These are phyloP conservation scores for Mucor piriformis DNA, from an alignment of 371 early-diverging fungal genomes.

Conservation along the genomic window DNA sequence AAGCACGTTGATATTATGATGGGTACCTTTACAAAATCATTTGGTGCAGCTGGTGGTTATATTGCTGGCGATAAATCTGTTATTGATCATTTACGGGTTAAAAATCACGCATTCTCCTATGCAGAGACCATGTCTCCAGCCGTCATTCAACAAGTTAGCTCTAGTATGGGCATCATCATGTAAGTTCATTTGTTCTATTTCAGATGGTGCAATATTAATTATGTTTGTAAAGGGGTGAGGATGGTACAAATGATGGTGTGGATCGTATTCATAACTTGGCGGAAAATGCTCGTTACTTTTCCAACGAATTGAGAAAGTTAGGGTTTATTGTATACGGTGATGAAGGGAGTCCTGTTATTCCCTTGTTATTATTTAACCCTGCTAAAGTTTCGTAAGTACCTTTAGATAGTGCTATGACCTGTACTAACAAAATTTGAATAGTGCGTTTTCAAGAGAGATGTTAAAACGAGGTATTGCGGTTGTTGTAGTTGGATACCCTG, in stretches of 20 bases:
- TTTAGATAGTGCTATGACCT: too few relatives aligned
- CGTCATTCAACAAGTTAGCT: conserved; percentile 90
- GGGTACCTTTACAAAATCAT: conserved; percentile 99
- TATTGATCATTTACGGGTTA: conserved; percentile 85
- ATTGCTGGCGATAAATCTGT: conserved; percentile 81
- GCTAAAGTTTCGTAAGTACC: conserved; percentile 84
- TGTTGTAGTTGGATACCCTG: conserved; percentile 99
- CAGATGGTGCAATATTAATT: too few relatives aligned
- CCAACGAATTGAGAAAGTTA: conserved; percentile 77
- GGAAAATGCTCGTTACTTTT: conserved; percentile 90
- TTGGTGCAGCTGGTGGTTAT: conserved; percentile 99
- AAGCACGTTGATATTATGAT: conserved; percentile 95
- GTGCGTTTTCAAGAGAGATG: conserved; percentile 94
- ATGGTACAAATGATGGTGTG: conserved; percentile 83
- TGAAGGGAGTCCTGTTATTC: conserved; percentile 95
- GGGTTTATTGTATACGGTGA: conserved; percentile 98
- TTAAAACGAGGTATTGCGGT: conserved; percentile 93
- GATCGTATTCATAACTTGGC: conserved; percentile 83
- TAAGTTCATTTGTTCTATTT: conserved; percentile 11
- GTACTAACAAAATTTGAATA: not conserved
- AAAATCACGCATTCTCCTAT: conserved; percentile 87
- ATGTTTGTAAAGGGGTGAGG: conserved; percentile 46
- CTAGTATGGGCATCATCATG: conserved; percentile 82
- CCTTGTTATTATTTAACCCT: conserved; percentile 95
- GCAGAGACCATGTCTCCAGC: conserved; percentile 94